A percentile compares a stretch with the other conserved stretches of the same genome.
phyloP scores from a whole-genome alignment of 371 early-diverging fungal species.

The Blakeslea trispora region DNA sequence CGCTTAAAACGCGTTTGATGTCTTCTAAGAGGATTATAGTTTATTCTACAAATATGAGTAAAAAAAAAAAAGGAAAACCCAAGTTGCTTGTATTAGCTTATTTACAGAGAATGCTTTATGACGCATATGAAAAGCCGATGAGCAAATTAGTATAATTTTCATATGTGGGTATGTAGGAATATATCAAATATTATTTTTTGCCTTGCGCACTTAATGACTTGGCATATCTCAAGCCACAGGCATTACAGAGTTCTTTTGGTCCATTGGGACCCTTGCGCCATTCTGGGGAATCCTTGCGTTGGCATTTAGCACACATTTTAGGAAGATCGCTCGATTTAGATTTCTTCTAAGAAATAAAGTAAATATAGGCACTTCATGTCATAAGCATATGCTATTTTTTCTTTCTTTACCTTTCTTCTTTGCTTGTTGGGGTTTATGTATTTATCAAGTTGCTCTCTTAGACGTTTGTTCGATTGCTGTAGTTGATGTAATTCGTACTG shows the following conservation, averaged over 20 bases:
- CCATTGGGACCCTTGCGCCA: conserved; percentile 85
- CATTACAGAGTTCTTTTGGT: conserved; percentile 82
- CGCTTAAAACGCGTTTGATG: too few species aligned
- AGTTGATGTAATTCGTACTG: conserved; percentile 49
- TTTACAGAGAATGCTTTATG: too few species aligned
- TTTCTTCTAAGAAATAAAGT: conserved; percentile 9
- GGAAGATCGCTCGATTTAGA: conserved; percentile 15
- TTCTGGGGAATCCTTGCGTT: conserved; percentile 74
- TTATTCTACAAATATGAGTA: too few species aligned
- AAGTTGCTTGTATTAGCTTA: too few species aligned
- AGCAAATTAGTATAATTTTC: too few species aligned
- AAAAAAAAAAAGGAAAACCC: too few species aligned
- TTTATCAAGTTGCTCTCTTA: conserved; percentile 37
- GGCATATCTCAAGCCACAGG: conserved; percentile 71
- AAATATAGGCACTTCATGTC: not conserved
- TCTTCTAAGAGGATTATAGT: too few species aligned
- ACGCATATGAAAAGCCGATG: too few species aligned
- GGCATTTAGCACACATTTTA: conserved; percentile 57
- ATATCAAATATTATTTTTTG: conserved; percentile 52
- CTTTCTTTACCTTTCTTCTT: conserved; percentile 21
- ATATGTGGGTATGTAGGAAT: not conserved
- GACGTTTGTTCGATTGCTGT: conserved; percentile 27
- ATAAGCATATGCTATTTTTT: not conserved
- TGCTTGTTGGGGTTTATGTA: conserved; percentile 17
- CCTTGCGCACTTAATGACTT: conserved; percentile 54